A percentile compares a stretch with the other conserved stretches of the same genome.
Conservation (phyloP, 1,139 yeast species). For the Saccharomyces hybrid region DNA sequence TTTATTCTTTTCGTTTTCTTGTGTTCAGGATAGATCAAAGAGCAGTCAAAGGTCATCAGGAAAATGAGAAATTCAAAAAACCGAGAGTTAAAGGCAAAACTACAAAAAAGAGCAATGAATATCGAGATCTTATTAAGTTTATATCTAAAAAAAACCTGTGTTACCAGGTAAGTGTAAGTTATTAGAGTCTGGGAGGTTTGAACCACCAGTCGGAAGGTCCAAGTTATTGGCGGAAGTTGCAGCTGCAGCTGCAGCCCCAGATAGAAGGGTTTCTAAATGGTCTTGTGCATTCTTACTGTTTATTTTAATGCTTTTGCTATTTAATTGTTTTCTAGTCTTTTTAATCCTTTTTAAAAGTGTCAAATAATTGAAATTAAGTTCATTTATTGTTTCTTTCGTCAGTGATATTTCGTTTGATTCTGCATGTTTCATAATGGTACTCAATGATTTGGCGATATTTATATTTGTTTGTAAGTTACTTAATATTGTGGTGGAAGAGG, state of each 20-base stretch:
- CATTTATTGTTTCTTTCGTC: slow-evolving; percentile 25
- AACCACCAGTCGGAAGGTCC: slow-evolving; percentile 7
- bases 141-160: background rate
- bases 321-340: slow-evolving; percentile 8
- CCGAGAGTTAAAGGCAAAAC: background rate
- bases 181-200: slow-evolving; percentile 9
- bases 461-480: slow-evolving; percentile 20
- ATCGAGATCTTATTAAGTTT: background rate
- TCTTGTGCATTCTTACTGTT: background rate
- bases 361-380: slow-evolving; percentile 19
- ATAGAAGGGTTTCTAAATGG: slow-evolving; percentile 5
- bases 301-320: slow-evolving; percentile 4
- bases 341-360: slow-evolving; percentile 15
- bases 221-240: slow-evolving; percentile 4
- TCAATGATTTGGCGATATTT: slow-evolving; percentile 29
- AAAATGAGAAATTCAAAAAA: background rate
- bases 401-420: slow-evolving; percentile 25
- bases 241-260: slow-evolving; percentile 1
- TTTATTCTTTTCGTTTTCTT: background rate
- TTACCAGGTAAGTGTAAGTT: slow-evolving; percentile 6
- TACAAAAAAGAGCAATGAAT: background rate
- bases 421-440: slow-evolving; percentile 25
- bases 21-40: background rate
- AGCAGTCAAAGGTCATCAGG: background rate
- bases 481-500: slow-evolving; percentile 9